Evolutionary conservation across 2,329 filamentous ascomycete genomes (phyloP), one percentile per base, ranked within the genome.

Genomic region (Phyllosticta capitalensis): DNA sequence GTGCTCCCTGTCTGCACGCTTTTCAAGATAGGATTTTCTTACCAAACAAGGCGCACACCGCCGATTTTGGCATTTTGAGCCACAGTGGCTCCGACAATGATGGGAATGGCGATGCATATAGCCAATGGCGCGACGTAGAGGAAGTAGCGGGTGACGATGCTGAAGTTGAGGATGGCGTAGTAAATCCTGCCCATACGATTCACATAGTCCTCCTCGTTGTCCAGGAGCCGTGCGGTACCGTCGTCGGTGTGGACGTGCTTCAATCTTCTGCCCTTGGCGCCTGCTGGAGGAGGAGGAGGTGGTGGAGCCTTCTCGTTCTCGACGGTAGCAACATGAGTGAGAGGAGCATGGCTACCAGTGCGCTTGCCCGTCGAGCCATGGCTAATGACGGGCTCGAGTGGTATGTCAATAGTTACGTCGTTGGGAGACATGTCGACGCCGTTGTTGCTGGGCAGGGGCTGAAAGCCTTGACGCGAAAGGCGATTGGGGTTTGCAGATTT

Each of bases 121-220:
- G 79, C 83, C 50, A 86, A 62, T 0, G 84, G 84, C 22, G 80
- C 68, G 24, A 86, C 81, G 65, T 85, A 86, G 62, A 86, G 76
- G 67, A 86, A 76, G 67, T 87, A 86, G 53, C 83, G 77, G 54
- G 83, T 85, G 65, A 86, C 65, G 62, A 86, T 79, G 59, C 82
- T 85, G 71, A 82, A 85, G 65, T 85, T 80, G 64, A 83, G 72
- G 58, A 87, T 78, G 66, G 81, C 81, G 66, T 77, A 76, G 72
- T 86, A 86, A 59, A 87, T 69, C 62, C 74, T 77, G 55, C 83
- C 84, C 76, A 86, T 81, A 54, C 74, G 74, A 50, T 79, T 86
- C 63, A 86, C 65, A 19, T 76, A 80, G 60, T 81, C 80, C 64
- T 83, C 79, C 57, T 82, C 79, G 2, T 73, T 74, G 56, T 74